phyloP scores from a whole-genome alignment of 2,329 filamentous ascomycete species.

The Fusarium mexicanum region DNA sequence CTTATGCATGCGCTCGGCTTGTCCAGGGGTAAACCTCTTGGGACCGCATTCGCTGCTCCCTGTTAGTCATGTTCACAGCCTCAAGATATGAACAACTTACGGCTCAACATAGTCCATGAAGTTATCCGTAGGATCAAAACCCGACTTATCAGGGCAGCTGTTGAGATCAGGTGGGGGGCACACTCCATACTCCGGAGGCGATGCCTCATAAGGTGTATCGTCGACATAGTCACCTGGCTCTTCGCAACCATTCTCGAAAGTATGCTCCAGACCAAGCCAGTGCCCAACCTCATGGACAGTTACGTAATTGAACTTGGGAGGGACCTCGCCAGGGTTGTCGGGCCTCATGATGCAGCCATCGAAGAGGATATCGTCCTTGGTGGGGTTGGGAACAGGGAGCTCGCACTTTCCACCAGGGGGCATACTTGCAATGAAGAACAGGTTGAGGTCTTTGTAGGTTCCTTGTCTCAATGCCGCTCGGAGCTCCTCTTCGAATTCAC shows the following conservation, averaged over 20 bases:
- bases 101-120: constrained; percentile 6
- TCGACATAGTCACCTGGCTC: constrained; percentile 21
- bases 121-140: constrained; percentile 17
- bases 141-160: constrained; percentile 21
- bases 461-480: constrained; percentile 9
- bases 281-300: constrained; percentile 23
- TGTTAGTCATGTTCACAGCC: background rate
- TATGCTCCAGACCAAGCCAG: constrained; percentile 27
- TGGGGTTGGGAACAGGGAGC: constrained; percentile 11
- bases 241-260: constrained; percentile 20
- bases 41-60: constrained; percentile 1
- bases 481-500: background rate
- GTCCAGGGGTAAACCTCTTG: constrained; percentile 8
- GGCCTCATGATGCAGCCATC: constrained; percentile 23
- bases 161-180: background rate
- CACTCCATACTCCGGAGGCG: background rate
- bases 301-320: background rate
- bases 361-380: background rate
- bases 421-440: constrained; percentile 11
- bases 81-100: background rate
- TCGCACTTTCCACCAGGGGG: constrained; percentile 1
- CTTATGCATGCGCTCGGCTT: constrained; percentile 22
- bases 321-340: background rate
- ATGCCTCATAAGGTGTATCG: constrained; percentile 14
- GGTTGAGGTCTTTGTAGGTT: constrained; percentile 19